These are phyloP conservation scores for Penicillium diatomitis DNA, from an alignment of 495 filamentous ascomycete genomes.

Conservation along the genomic window DNA sequence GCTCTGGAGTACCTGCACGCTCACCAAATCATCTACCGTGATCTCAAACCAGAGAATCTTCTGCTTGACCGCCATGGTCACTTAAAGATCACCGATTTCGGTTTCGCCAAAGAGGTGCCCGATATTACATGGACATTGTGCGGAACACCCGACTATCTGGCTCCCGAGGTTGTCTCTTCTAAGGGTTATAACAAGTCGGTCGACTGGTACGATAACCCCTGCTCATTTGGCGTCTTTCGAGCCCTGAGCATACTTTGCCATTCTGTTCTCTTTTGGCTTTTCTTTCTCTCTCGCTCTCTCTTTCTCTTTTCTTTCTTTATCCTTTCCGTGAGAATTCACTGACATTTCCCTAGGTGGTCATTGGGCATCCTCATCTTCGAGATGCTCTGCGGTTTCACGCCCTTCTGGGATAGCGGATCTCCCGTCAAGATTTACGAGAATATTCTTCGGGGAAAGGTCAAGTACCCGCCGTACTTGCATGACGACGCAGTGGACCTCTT, in stretches of 20 bases:
- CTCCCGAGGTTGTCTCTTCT: conserved; percentile 90
- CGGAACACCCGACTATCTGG: conserved; percentile 96
- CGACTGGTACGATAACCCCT: conserved; percentile 65
- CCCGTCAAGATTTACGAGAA: conserved; percentile 99
- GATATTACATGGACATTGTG: conserved; percentile 99
- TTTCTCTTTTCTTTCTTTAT: too few species aligned
- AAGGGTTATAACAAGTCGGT: conserved; percentile 99
- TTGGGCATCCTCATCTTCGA: conserved; percentile 97
- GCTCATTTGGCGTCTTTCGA: neutral
- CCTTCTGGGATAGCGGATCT: conserved; percentile 95
- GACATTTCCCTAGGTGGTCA: conserved; percentile 66
- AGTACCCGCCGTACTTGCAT: conserved; percentile 92
- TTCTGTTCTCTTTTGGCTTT: too few species aligned
- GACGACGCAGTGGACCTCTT: conserved; percentile 89
- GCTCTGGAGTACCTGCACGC: conserved; percentile 94
- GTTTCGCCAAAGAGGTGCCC: conserved; percentile 94
- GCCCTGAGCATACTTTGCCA: too few species aligned
- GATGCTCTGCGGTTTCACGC: conserved; percentile 98
- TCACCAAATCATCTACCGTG: conserved; percentile 93
- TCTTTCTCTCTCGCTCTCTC: too few species aligned
- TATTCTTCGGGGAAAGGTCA: conserved; percentile 84
- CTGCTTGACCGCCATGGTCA: conserved; percentile 93
- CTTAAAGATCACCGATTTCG: conserved; percentile 97
- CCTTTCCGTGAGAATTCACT: neutral
- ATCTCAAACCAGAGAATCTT: conserved; percentile 94